These are phyloP conservation scores for Tetracladium setigerum DNA, from an alignment of 495 filamentous ascomycete species.

Conservation along the genomic window DNA sequence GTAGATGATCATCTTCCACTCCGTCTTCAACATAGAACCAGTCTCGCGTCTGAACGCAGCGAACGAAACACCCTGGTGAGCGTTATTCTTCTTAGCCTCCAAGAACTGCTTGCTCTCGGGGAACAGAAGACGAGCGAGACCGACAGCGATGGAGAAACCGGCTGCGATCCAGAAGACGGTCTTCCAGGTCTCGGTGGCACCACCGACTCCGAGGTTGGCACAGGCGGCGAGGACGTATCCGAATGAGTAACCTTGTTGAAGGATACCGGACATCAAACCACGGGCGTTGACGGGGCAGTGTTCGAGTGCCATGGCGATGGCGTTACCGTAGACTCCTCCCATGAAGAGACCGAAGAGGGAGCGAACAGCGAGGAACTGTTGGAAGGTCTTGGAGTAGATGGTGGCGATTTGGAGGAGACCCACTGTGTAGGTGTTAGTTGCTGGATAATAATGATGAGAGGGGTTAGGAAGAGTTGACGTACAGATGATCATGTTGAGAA, in stretches of 20 bases:
- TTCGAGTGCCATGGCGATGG: conserved; percentile 75
- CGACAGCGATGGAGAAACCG: conserved; percentile 55
- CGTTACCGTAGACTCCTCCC: conserved; percentile 76
- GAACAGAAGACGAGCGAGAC: conserved; percentile 55
- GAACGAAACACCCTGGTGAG: conserved; percentile 36
- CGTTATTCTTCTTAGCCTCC: conserved; percentile 45
- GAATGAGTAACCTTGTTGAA: conserved; percentile 71
- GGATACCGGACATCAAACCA: conserved; percentile 64
- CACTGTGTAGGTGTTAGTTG: conserved; percentile 17
- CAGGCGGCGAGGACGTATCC: conserved; percentile 69
- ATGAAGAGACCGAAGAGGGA: conserved; percentile 73
- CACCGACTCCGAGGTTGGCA: conserved; percentile 42
- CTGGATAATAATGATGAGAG: background rate
- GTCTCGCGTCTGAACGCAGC: conserved; percentile 56
- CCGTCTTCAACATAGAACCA: conserved; percentile 51
- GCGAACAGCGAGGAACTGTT: conserved; percentile 61
- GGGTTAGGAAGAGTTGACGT: conserved; percentile 20
- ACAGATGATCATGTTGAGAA: conserved; percentile 55
- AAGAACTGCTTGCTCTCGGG: conserved; percentile 66
- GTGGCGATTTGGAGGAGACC: conserved; percentile 63
- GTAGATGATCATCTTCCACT: conserved; percentile 68
- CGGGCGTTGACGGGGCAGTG: conserved; percentile 47
- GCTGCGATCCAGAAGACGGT: conserved; percentile 41
- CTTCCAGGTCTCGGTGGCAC: conserved; percentile 8
- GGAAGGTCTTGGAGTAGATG: conserved; percentile 59